Conservation (phyloP, 2,329 filamentous ascomycete genomes). For the Arthrocladium fulminans region DNA sequence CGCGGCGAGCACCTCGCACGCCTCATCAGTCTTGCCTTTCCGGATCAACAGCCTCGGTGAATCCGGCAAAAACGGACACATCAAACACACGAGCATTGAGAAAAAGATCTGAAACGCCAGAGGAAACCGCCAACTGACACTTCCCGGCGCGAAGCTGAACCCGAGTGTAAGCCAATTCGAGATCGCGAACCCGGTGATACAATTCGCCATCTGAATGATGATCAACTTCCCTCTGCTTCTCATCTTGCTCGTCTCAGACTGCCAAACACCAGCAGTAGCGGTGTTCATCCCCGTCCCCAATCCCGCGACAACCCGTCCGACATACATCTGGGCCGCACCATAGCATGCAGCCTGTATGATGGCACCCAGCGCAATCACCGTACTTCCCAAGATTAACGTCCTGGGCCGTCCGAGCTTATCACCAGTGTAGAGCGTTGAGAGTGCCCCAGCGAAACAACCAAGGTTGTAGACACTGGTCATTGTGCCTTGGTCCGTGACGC, state of each 20-base stretch:
- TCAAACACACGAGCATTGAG: conserved; percentile 41
- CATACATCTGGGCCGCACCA: conserved; percentile 33
- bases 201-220: conserved; percentile 45
- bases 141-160: conserved; percentile 42
- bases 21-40: conserved; percentile 47
- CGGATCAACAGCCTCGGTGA: conserved; percentile 46
- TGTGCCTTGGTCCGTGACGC: conserved; percentile 15
- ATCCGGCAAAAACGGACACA: conserved; percentile 31
- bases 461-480: conserved; percentile 37
- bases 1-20: conserved; percentile 38
- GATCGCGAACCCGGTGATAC: conserved; percentile 43
- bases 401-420: conserved; percentile 40
- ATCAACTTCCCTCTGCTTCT: conserved; percentile 44
- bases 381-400: conserved; percentile 31
- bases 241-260: conserved; percentile 40
- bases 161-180: conserved; percentile 38
- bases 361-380: conserved; percentile 38
- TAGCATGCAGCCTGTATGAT: conserved; percentile 34
- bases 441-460: conserved; percentile 43
- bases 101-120: conserved; percentile 51
- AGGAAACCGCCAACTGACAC: conserved; percentile 46
- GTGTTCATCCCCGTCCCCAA: conserved; percentile 27
- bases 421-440: conserved; percentile 43
- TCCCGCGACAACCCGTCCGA: conserved; percentile 42
- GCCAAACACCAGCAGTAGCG: conserved; percentile 33